Conservation (phyloP, 1,284 basidiomycete species). For the Rhodotorula sp. region DNA sequence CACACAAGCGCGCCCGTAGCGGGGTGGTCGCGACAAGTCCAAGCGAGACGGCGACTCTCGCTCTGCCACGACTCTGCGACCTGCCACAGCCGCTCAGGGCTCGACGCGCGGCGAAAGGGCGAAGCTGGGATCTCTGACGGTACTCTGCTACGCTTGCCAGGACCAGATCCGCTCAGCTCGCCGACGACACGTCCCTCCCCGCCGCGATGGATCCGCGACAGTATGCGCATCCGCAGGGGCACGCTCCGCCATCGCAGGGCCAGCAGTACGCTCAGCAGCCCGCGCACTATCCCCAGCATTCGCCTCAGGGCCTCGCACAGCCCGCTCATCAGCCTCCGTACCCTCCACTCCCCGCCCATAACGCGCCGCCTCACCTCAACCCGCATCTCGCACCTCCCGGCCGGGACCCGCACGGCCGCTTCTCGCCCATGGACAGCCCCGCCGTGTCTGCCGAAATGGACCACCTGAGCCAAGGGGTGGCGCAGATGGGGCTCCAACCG, state of each 20-base stretch:
- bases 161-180: not conserved
- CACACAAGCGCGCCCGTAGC: not conserved
- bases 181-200: not conserved
- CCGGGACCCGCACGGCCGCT: not conserved
- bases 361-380: conserved; percentile 6
- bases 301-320: not conserved
- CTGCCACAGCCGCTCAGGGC: too few species aligned
- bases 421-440: not conserved
- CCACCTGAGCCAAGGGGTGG: conserved; percentile 14
- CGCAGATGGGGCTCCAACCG: conserved; percentile 9
- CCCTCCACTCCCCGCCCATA: not conserved
- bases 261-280: too few species aligned
- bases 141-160: too few species aligned
- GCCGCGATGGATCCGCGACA: not conserved
- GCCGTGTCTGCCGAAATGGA: conserved; percentile 1
- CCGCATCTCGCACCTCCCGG: conserved; percentile 4
- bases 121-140: too few species aligned
- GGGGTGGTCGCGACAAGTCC: too few species aligned
- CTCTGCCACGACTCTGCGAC: too few species aligned
- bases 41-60: too few species aligned
- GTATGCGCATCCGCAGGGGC: not conserved
- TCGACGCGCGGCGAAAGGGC: too few species aligned
- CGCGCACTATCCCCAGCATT: not conserved
- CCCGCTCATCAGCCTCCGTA: conserved; percentile 2
- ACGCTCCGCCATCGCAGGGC: not conserved